These are phyloP conservation scores for Ogataea paraovalis DNA, from an alignment of 805 yeast genomes.

Conservation along the genomic window DNA sequence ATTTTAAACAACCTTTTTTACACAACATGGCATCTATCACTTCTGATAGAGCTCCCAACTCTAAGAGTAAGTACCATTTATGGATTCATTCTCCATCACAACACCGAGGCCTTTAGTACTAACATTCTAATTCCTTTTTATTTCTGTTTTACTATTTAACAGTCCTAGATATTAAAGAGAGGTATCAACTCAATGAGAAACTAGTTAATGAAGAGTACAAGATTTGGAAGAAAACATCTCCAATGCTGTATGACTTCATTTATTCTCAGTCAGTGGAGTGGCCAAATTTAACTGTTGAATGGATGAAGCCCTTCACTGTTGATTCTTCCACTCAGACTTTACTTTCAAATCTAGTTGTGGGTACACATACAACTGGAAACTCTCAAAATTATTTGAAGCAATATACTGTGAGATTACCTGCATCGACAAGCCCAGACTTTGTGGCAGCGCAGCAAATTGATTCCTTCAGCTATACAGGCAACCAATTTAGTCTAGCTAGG, in stretches of 20 bases:
- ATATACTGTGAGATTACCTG: conserved; percentile 44
- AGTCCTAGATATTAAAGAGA: conserved; percentile 24
- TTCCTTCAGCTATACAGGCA: conserved; percentile 16
- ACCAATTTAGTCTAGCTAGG: conserved; percentile 41
- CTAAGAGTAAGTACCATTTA: not conserved
- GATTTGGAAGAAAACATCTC: conserved; percentile 83
- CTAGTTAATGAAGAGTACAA: conserved; percentile 71
- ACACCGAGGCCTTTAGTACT: conserved; percentile 6
- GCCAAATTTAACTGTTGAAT: conserved; percentile 70
- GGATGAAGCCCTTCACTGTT: conserved; percentile 48
- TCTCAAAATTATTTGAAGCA: conserved; percentile 43
- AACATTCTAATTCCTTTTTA: not conserved
- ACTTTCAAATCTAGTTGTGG: conserved; percentile 37
- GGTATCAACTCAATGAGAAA: conserved; percentile 56
- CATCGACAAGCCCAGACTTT: conserved; percentile 40
- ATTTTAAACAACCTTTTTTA: too few relatives aligned
- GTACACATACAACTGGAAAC: conserved; percentile 41
- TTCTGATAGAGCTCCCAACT: not conserved
- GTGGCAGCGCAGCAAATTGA: conserved; percentile 19
- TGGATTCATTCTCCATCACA: not conserved
- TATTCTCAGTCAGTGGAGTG: conserved; percentile 64
- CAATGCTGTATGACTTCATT: conserved; percentile 68
- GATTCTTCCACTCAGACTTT: conserved; percentile 4
- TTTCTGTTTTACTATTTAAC: not conserved
- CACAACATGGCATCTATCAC: not conserved